Base-by-base conservation (phyloP, 2,329 filamentous ascomycete genomes). In the Bipolaris oryzae region DNA sequence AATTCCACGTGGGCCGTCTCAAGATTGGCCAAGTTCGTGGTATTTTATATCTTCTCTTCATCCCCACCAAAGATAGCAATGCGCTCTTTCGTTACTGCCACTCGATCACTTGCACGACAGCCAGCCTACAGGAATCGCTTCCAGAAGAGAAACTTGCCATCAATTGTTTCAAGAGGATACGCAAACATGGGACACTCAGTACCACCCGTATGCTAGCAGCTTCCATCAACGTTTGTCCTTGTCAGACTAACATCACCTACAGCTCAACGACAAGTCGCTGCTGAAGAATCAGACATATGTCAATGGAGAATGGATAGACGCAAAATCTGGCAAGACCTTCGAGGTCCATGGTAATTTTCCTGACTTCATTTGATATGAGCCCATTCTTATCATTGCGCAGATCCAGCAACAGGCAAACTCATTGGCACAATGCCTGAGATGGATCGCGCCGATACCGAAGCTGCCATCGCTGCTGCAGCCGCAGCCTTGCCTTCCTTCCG, bases 401-500 rank as follows among this genome's bases (percentile, higher is more conserved):
- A 99, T 76, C 95, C 95, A 7, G 88, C 92, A 2, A 91, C 91
- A 9, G 90, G 90, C 64, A 85, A 89, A 66, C 77, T 90, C 37
- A 93, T 98, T 67, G 92, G 91, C 55, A 90, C 86, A 21, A 89
- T 89, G 73, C 92, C 95, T 61, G 94, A 98, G 72, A 95, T 95
- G 82, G 85, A 88, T 68, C 82, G 82, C 60, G 80, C 85, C 66
- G 95, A 99, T 74, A 90, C 91, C 35, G 84, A 92, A 71, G 82
- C 82, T 45, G 94, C 95, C 71, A 96, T 99, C 73, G 80, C 85
- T 52, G 92, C 92, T n/a, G 95, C 95, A 10, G 84, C 86, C 9
- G 85, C 85, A 6, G 94, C 95, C 0, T 86, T 95, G 62, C 84
- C 85, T 45, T 80, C 82, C 28, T 95, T 92, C 79, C 84, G 86